phyloP scores from a whole-genome alignment of 495 filamentous ascomycete genomes.

The Annulohypoxylon maeteangense region DNA sequence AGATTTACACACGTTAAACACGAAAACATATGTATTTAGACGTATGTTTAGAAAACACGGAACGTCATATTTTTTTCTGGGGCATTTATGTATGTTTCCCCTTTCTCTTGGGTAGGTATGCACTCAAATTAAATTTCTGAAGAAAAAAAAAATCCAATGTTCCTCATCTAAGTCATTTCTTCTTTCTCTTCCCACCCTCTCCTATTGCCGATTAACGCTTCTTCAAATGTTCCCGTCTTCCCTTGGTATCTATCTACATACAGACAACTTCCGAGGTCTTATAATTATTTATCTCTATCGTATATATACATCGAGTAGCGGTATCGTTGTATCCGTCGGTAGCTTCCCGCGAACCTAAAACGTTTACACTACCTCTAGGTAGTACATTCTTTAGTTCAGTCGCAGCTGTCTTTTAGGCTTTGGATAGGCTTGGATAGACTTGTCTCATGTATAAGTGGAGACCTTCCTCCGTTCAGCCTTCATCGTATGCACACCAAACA shows the following conservation, averaged over 20 bases:
- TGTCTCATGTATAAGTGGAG: background rate
- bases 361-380: conserved; percentile 6
- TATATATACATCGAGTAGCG: conserved; percentile 10
- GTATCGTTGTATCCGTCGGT: conserved; percentile 12
- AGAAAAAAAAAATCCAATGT: conserved; percentile 28
- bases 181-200: background rate
- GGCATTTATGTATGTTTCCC: conserved; percentile 14
- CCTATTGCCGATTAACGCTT: background rate
- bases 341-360: conserved; percentile 12
- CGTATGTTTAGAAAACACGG: conserved; percentile 18
- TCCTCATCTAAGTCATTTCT: conserved; percentile 11
- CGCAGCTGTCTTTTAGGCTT: background rate
- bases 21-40: conserved; percentile 11
- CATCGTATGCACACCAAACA: conserved; percentile 14
- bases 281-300: background rate
- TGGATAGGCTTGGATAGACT: background rate
- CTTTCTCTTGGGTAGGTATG: background rate
- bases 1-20: conserved; percentile 18
- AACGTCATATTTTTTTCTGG: conserved; percentile 26
- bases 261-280: background rate
- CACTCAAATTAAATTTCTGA: conserved; percentile 11
- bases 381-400: conserved; percentile 3
- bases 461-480: background rate
- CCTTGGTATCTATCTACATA: background rate
- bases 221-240: background rate